A percentile compares a stretch with the other conserved stretches of the same genome.
Evolutionary conservation across 306 rosid species (phyloP).

Genomic region (Rosa lucieae): DNA sequence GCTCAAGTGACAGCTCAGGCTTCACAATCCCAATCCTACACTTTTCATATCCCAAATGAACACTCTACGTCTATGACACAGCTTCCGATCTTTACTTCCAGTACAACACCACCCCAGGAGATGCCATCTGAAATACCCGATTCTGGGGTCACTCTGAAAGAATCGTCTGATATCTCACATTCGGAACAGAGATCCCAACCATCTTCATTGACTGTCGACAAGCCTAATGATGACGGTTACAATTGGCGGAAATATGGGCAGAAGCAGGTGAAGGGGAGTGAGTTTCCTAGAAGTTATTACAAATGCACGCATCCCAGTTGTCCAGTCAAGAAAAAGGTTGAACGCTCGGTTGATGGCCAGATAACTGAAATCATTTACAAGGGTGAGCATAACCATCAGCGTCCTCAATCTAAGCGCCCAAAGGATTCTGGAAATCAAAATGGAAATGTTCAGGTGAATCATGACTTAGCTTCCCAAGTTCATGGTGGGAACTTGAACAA

Average conservation of each 20-base stretch:
- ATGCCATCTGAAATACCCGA: constrained; percentile 27
- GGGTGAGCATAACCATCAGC: constrained; percentile 78
- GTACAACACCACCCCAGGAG: constrained; percentile 27
- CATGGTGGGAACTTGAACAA: constrained; percentile 35
- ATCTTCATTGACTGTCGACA: constrained; percentile 47
- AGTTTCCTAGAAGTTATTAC: constrained; percentile 77
- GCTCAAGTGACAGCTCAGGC: constrained; percentile 69
- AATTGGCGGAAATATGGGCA: constrained; percentile 90
- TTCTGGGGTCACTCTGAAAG: constrained; percentile 24
- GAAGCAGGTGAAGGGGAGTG: constrained; percentile 85
- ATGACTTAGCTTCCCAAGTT: constrained; percentile 37
- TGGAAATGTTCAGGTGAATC: constrained; percentile 40
- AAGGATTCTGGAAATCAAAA: constrained; percentile 44
- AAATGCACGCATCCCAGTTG: constrained; percentile 70
- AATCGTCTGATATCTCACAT: constrained; percentile 42
- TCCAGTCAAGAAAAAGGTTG: constrained; percentile 86
- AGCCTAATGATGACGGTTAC: constrained; percentile 72
- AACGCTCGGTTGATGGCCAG: constrained; percentile 76
- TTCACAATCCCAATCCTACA: constrained; percentile 37
- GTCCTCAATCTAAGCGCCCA: constrained; percentile 49
- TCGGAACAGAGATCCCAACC: constrained; percentile 44
- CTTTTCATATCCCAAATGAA: constrained; percentile 38
- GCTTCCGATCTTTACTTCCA: constrained; percentile 33
- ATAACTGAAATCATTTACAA: constrained; percentile 70
- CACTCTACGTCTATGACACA: constrained; percentile 34